phyloP scores from a whole-genome alignment of 129 eudicot species.

The Saposhnikovia divaricata region DNA sequence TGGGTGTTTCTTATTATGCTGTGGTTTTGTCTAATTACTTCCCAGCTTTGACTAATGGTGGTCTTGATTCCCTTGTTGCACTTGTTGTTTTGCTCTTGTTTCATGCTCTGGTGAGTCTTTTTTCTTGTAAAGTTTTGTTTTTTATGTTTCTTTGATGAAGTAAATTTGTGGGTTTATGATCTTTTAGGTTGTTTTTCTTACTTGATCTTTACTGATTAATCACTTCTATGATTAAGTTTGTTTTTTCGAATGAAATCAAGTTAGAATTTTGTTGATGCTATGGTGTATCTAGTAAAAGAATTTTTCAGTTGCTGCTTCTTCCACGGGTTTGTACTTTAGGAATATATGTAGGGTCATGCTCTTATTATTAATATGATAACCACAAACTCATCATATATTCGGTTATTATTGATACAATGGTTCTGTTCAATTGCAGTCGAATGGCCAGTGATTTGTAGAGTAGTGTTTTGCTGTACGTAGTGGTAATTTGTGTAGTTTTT shows the following conservation, averaged over 20 bases:
- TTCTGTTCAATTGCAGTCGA: neutral
- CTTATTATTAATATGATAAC: no score
- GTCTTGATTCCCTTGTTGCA: slow-evolving; percentile 59
- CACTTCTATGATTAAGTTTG: neutral
- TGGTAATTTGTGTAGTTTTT: neutral
- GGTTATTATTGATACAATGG: neutral
- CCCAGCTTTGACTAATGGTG: slow-evolving; percentile 66
- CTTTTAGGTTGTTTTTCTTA: neutral
- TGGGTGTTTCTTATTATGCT: slow-evolving; percentile 90
- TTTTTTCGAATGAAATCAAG: neutral
- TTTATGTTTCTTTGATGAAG: neutral
- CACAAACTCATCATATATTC: neutral
- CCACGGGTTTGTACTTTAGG: neutral
- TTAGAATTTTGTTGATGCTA: neutral
- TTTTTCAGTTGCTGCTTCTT: neutral
- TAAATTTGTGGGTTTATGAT: neutral
- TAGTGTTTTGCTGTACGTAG: neutral
- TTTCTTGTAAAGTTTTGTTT: neutral
- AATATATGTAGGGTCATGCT: neutral
- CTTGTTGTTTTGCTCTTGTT: slow-evolving; percentile 53
- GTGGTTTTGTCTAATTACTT: slow-evolving; percentile 79
- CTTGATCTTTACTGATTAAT: neutral
- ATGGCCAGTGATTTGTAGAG: neutral
- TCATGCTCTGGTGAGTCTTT: slow-evolving; percentile 51
- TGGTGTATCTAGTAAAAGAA: neutral